Percentiles rank a stretch among this genome's conserved stretches.
These are phyloP conservation scores for Alternaria alternata DNA, from an alignment of 2,329 filamentous ascomycete species.

Conservation along the genomic window DNA sequence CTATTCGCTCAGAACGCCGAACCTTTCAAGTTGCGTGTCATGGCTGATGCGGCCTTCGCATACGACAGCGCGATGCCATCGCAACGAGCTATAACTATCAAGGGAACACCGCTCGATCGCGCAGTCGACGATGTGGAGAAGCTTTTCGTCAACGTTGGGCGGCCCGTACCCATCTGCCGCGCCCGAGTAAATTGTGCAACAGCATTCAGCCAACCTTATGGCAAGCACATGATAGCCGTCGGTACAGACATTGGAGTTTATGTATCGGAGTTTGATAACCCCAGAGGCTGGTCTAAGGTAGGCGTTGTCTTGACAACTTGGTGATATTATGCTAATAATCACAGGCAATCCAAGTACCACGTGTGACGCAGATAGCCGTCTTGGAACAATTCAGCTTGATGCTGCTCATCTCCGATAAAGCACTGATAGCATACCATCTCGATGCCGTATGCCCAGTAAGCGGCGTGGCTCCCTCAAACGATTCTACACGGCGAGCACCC, in stretches of 20 bases:
- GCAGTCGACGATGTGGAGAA: conserved; percentile 89
- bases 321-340: conserved; percentile 35
- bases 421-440: conserved; percentile 90
- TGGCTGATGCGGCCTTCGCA: conserved; percentile 90
- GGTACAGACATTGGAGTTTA: conserved; percentile 96
- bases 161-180: conserved; percentile 80
- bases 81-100: conserved; percentile 76
- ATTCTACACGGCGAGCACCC: conserved; percentile 83
- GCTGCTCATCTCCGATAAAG: conserved; percentile 88
- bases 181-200: conserved; percentile 92
- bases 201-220: conserved; percentile 80
- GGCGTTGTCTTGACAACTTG: conserved; percentile 43
- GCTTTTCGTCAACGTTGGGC: conserved; percentile 69
- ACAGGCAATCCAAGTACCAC: conserved; percentile 76
- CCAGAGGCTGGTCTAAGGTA: conserved; percentile 89
- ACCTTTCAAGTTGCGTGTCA: conserved; percentile 88
- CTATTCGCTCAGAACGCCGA: conserved; percentile 93
- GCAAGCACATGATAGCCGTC: conserved; percentile 87
- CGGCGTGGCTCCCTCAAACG: conserved; percentile 67
- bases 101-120: conserved; percentile 88
- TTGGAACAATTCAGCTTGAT: conserved; percentile 96
- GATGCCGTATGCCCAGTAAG: conserved; percentile 75
- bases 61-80: conserved; percentile 69
- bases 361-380: conserved; percentile 91
- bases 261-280: conserved; percentile 86